phyloP scores from a whole-genome alignment of 192 early-diverging fungal genomes.

The Rhizophagus prolifer region DNA sequence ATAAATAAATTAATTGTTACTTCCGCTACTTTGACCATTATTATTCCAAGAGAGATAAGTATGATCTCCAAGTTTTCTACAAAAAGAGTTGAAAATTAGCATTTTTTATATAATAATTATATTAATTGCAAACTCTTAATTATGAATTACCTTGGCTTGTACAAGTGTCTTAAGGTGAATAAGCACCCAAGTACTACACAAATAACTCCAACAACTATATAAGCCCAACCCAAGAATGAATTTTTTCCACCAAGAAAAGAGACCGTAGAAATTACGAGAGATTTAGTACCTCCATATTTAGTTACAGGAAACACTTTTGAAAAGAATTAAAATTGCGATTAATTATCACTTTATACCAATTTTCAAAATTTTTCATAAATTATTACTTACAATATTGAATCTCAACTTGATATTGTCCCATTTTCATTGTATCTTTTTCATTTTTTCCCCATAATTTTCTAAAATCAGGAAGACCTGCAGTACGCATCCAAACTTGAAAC shows the following conservation, averaged over 20 bases:
- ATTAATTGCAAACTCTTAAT: background rate
- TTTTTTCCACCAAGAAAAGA: conserved; percentile 98
- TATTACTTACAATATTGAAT: conserved; percentile 70
- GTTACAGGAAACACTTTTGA: conserved; percentile 77
- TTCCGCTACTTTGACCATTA: background rate
- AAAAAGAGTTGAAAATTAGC: background rate
- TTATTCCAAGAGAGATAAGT: background rate
- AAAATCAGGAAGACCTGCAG: conserved; percentile 93
- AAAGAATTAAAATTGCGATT: background rate
- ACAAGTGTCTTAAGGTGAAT: conserved; percentile 88
- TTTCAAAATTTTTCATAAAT: background rate
- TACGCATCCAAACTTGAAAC: conserved; percentile 99
- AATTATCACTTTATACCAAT: conserved; percentile 1
- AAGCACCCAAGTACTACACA: conserved; percentile 86
- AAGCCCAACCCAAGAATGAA: conserved; percentile 92
- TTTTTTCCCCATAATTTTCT: conserved; percentile 91
- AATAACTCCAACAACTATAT: conserved; percentile 88
- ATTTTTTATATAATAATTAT: no score
- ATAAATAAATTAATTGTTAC: background rate
- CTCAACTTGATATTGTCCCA: conserved; percentile 71
- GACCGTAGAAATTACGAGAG: conserved; percentile 88
- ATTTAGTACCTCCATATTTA: conserved; percentile 92
- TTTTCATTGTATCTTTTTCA: conserved; percentile 53
- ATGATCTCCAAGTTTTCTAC: background rate
- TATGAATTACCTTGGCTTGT: conserved; percentile 75